Percentiles rank a stretch among this genome's conserved stretches.
Conservation (phyloP, 768 basidiomycete genomes). For the button mushroom (Agaricus bisporus) region DNA sequence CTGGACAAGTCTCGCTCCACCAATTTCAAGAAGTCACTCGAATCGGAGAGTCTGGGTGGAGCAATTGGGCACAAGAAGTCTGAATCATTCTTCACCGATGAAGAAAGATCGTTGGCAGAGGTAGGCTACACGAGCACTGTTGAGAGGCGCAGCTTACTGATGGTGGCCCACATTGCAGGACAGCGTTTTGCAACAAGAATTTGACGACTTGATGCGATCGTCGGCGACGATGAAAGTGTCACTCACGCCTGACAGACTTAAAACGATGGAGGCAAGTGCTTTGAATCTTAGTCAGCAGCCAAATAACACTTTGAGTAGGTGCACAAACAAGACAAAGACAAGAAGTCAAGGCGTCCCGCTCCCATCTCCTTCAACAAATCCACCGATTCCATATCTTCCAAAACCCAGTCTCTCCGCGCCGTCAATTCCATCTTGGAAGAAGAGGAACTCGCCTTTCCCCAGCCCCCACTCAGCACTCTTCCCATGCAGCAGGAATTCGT, state of each 20-base stretch:
- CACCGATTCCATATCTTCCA: slow-evolving; percentile 25
- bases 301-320: slow-evolving; percentile 36
- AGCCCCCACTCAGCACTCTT: slow-evolving; percentile 16
- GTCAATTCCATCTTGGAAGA: slow-evolving; percentile 65
- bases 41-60: slow-evolving; percentile 31
- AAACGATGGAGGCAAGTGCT: slow-evolving; percentile 81
- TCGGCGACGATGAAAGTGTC: slow-evolving; percentile 93
- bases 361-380: slow-evolving; percentile 29
- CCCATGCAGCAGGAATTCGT: slow-evolving; percentile 37
- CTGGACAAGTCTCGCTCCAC: slow-evolving; percentile 57
- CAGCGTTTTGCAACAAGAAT: slow-evolving; percentile 63
- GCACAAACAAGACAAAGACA: slow-evolving; percentile 70
- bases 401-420: slow-evolving; percentile 41
- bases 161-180: slow-evolving; percentile 32
- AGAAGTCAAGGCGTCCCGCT: slow-evolving; percentile 34
- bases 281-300: slow-evolving; percentile 27
- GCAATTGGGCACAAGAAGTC: slow-evolving; percentile 43
- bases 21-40: slow-evolving; percentile 46
- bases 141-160: slow-evolving; percentile 9
- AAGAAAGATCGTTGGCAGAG: slow-evolving; percentile 29
- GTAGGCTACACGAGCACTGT: slow-evolving; percentile 12
- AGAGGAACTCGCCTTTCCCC: slow-evolving; percentile 32
- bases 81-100: slow-evolving; percentile 48
- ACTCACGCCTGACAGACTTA: slow-evolving; percentile 88
- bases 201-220: slow-evolving; percentile 89